These are phyloP conservation scores for Backusella parvicylindrica DNA, from an alignment of 192 early-diverging fungal genomes.

Conservation along the genomic window DNA sequence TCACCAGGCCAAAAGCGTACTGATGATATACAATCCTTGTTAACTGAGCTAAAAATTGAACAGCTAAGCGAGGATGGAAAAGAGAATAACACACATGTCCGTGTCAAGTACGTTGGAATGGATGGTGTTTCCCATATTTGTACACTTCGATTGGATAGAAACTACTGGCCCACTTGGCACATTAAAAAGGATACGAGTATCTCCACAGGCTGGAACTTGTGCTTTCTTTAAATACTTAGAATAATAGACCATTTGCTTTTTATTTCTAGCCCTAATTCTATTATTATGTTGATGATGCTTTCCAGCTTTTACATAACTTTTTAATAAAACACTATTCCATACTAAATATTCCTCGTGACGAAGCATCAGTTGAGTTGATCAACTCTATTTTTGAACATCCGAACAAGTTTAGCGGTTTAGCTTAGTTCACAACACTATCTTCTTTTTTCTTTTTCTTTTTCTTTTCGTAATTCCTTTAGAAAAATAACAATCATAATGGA, in stretches of 20 bases:
- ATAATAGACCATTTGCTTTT: not conserved
- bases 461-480: not conserved
- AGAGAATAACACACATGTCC: constrained; percentile 35
- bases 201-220: constrained; percentile 17
- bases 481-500: not conserved
- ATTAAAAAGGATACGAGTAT: constrained; percentile 6
- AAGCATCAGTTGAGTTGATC: not conserved
- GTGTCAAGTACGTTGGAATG: constrained; percentile 45
- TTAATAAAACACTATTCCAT: not conserved
- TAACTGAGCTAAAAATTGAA: not conserved
- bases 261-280: too few species aligned
- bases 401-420: not conserved
- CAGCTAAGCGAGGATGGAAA: constrained; percentile 26
- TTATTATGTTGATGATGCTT: too few species aligned
- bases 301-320: too few species aligned
- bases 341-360: too few species aligned
- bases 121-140: constrained; percentile 59
- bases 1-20: not conserved
- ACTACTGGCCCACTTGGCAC: constrained; percentile 73
- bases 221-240: not conserved
- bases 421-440: too few species aligned
- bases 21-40: not conserved
- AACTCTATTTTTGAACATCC: not conserved
- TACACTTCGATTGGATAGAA: constrained; percentile 63
- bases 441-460: not conserved